Conservation (phyloP, 2,329 filamentous ascomycete species). For the Fusarium staphyleae region DNA sequence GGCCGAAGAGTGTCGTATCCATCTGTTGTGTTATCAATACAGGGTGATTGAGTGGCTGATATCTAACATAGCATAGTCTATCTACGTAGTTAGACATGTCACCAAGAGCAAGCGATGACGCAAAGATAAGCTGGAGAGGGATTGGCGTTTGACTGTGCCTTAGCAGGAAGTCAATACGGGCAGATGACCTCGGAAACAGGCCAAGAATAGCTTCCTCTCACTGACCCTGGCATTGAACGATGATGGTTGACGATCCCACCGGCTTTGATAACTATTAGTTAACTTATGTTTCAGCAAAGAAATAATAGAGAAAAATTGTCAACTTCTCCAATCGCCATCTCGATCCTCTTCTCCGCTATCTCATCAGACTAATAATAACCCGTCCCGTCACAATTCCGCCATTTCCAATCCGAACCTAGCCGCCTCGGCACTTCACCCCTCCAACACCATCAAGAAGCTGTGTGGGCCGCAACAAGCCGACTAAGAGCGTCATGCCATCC, state of each 20-base stretch:
- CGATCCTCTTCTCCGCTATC: slow-evolving; percentile 25
- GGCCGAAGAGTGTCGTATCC: too few relatives aligned
- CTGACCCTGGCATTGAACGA: too few relatives aligned
- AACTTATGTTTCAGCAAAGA: too few relatives aligned
- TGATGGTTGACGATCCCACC: too few relatives aligned
- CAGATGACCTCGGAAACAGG: slow-evolving; percentile 27
- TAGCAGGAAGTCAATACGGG: slow-evolving; percentile 26
- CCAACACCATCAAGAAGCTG: slow-evolving; percentile 34
- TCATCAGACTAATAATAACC: neutral
- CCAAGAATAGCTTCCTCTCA: neutral
- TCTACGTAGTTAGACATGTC: neutral
- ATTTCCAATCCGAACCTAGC: slow-evolving; percentile 45
- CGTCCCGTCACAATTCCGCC: slow-evolving; percentile 36
- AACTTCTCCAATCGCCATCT: slow-evolving; percentile 1
- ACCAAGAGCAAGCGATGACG: neutral
- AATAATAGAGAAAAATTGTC: too few relatives aligned
- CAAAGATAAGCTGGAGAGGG: neutral
- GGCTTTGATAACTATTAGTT: too few relatives aligned
- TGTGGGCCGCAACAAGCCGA: slow-evolving; percentile 43
- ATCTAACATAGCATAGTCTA: too few relatives aligned
- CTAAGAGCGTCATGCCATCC: slow-evolving; percentile 25
- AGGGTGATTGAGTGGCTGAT: too few relatives aligned
- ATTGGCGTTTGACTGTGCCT: slow-evolving; percentile 20
- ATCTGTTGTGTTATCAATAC: too few relatives aligned
- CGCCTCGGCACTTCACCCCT: slow-evolving; percentile 29